Percentiles rank a stretch among this genome's conserved stretches.
Conservation (phyloP, 2,329 filamentous ascomycete genomes). For the Thielaviopsis ethacetica region DNA sequence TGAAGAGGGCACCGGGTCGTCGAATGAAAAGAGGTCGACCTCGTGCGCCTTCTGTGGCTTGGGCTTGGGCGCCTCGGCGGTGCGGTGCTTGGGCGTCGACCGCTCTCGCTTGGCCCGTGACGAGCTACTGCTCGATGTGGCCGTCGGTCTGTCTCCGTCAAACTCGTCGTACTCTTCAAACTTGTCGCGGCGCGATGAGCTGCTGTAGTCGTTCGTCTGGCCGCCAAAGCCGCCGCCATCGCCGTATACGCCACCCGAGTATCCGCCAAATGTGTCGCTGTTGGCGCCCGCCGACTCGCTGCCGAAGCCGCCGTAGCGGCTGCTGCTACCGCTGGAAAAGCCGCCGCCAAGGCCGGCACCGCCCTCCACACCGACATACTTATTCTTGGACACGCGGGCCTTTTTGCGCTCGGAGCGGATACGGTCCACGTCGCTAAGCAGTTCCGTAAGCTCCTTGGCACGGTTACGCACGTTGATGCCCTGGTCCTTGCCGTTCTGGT, state of each 20-base stretch:
- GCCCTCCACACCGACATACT: constrained; percentile 89
- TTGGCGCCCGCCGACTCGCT: constrained; percentile 66
- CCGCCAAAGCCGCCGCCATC: constrained; percentile 90
- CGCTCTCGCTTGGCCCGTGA: constrained; percentile 15
- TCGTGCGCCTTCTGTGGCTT: constrained; percentile 59
- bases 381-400: constrained; percentile 74
- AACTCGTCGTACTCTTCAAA: constrained; percentile 98
- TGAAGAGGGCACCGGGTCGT: constrained; percentile 39
- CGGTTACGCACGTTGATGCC: constrained; percentile 94
- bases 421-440: constrained; percentile 81
- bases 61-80: constrained; percentile 46
- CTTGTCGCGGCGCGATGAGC: constrained; percentile 45
- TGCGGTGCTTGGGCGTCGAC: constrained; percentile 24
- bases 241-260: constrained; percentile 68
- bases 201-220: constrained; percentile 54
- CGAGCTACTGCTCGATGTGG: constrained; percentile 27
- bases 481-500: constrained; percentile 94
- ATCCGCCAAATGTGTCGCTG: constrained; percentile 40
- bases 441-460: constrained; percentile 84
- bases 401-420: constrained; percentile 80
- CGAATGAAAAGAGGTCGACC: constrained; percentile 82
- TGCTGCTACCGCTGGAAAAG: constrained; percentile 30
- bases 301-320: constrained; percentile 79
- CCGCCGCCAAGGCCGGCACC: constrained; percentile 41
- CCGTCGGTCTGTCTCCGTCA: constrained; percentile 51